Percentiles rank a stretch among this genome's conserved stretches.
Evolutionary conservation across 805 yeast species (phyloP).

Genomic region (Starmera pachycereana): DNA sequence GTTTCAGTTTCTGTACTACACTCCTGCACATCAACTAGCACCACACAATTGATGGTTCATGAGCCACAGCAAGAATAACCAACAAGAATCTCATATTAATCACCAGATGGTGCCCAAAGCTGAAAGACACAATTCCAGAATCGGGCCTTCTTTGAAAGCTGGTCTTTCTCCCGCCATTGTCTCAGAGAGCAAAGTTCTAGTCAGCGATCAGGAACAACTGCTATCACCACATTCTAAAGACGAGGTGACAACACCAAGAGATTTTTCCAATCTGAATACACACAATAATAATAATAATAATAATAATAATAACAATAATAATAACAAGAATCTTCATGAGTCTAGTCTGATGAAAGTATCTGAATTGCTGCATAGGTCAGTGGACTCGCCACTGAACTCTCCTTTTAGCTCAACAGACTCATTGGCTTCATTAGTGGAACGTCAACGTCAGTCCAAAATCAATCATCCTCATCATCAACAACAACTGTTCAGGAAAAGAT

Average conservation of each 20-base stretch:
- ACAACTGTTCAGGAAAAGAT: slow-evolving; percentile 16
- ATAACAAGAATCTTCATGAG: not conserved
- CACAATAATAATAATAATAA: not conserved
- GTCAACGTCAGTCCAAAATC: slow-evolving; percentile 29
- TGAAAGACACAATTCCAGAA: slow-evolving; percentile 1
- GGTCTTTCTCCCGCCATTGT: slow-evolving; percentile 13
- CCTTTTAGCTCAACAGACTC: slow-evolving; percentile 27
- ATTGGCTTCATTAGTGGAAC: slow-evolving; percentile 27
- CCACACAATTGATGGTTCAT: no score
- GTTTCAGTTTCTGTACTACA: no score
- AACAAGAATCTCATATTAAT: no score
- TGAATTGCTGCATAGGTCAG: not conserved
- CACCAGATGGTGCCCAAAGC: not conserved
- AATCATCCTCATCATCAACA: slow-evolving; percentile 32
- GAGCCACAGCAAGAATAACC: no score
- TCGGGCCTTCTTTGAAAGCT: slow-evolving; percentile 8
- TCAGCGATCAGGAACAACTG: no score
- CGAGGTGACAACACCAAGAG: not conserved
- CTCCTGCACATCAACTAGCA: no score
- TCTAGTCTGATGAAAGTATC: not conserved
- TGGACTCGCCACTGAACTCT: slow-evolving; percentile 3
- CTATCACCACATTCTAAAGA: not conserved
- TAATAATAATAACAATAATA: no score
- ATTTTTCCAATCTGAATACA: not conserved
- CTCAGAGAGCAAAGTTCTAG: slow-evolving; percentile 1